Conservation (phyloP, 179 eudicot species). For the Nepenthes alata region DNA sequence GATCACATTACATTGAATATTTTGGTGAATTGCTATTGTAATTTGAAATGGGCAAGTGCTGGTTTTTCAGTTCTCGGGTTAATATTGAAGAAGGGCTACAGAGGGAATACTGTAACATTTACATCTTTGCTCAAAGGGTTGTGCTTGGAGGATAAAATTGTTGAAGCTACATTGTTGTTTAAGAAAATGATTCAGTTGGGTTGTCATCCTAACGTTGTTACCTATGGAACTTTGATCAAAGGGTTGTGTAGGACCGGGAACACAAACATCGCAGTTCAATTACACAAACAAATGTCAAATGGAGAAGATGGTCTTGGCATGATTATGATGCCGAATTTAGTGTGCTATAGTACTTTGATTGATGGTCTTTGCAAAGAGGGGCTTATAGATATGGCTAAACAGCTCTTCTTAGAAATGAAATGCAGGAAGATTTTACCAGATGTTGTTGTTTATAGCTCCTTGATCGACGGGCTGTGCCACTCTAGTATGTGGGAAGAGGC, state of each 20-base stretch:
- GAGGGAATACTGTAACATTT: slow-evolving; percentile 25
- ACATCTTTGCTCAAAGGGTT: slow-evolving; percentile 35
- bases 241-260: slow-evolving; percentile 38
- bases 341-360: slow-evolving; percentile 24
- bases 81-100: slow-evolving; percentile 28
- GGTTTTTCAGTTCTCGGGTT: slow-evolving; percentile 29
- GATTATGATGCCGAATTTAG: slow-evolving; percentile 24
- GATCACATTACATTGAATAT: slow-evolving; percentile 20
- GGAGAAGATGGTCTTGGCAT: slow-evolving; percentile 8
- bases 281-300: slow-evolving; percentile 20
- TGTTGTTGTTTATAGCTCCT: slow-evolving; percentile 31
- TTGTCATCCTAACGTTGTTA: slow-evolving; percentile 22
- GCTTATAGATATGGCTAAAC: slow-evolving; percentile 21
- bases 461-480: slow-evolving; percentile 28
- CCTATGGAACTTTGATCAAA: slow-evolving; percentile 35
- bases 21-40: slow-evolving; percentile 32
- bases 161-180: slow-evolving; percentile 2
- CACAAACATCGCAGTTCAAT: slow-evolving; percentile 14
- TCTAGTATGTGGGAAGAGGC: slow-evolving; percentile 26
- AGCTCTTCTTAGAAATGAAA: slow-evolving; percentile 30
- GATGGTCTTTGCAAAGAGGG: slow-evolving; percentile 39
- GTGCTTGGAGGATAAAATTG: slow-evolving; percentile 13
- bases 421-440: slow-evolving; percentile 28
- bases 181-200: slow-evolving; percentile 12
- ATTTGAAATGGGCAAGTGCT: slow-evolving; percentile 16